These are phyloP conservation scores for Viridothelium virens DNA, from an alignment of 495 filamentous ascomycete genomes.

Conservation along the genomic window DNA sequence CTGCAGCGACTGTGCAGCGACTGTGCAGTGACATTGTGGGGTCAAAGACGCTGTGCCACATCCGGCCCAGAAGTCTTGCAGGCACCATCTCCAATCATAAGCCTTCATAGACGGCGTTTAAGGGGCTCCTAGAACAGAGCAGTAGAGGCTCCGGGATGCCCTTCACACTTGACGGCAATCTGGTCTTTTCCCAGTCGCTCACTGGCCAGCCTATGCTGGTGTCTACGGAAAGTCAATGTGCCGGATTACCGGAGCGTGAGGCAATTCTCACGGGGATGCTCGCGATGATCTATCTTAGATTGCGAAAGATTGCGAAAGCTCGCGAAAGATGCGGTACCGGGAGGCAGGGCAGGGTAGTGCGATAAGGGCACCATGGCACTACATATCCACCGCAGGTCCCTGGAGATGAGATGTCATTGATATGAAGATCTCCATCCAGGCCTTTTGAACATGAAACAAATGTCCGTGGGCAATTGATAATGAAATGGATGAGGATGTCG, in stretches of 20 bases:
- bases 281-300: conserved; percentile 1
- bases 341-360: background rate
- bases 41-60: background rate
- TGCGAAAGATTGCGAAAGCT: background rate
- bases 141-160: background rate
- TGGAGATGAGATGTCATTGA: background rate
- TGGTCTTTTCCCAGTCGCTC: background rate
- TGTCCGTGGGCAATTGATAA: background rate
- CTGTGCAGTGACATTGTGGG: conserved; percentile 3
- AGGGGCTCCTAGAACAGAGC: background rate
- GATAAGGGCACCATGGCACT: background rate
- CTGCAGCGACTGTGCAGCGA: background rate
- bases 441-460: conserved; percentile 10
- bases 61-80: background rate
- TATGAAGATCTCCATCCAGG: conserved; percentile 1
- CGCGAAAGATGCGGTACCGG: background rate
- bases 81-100: background rate
- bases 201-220: background rate
- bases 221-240: background rate
- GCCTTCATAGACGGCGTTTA: background rate
- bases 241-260: background rate
- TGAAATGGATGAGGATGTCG: background rate
- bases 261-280: background rate
- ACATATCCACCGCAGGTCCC: background rate
- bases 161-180: background rate